Base-by-base conservation (phyloP, 164 flowering plant genomes). In the Buxus sempervirens region DNA sequence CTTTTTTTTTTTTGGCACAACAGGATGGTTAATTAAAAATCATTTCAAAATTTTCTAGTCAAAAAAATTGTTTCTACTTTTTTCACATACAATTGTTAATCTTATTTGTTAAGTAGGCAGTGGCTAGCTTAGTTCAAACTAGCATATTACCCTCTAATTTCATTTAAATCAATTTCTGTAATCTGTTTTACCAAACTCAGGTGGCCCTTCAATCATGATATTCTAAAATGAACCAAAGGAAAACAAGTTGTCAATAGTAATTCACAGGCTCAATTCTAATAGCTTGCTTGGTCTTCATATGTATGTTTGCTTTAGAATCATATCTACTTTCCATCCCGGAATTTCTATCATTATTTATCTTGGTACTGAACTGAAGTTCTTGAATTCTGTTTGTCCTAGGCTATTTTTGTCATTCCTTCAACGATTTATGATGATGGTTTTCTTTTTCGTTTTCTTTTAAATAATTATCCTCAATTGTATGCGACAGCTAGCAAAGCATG, bases 401-500 rank as follows among this genome's bases (percentile, higher is more conserved):
- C 13, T 15, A 45, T 15, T 45, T 45, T 45, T 45, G 12, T 45
- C 14, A 10, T 10, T 45, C 18, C 9, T 45, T 10, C 13, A 45
- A 15, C 18, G 16, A 45, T 10, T 45, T n/a, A n/a, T n/a, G n/a
- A n/a, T n/a, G n/a, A 1, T 5, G 27, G 25, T 38, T 53, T 24
- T 13, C 22, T 60, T 20, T 45, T 59, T 58, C 26, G 42, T 32
- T 67, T 42, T 26, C 25, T 26, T 53, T 56, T 38, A 7, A 7
- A 7, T 3, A 32, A 32, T 3, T 3, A 32, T 3, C 38, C n/a
- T n/a, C 3, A 32, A 32, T 32, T 32, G 18, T 71, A 38, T 62
- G 63, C 56, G 55, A 70, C 85, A 95, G 99, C 81, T 95, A 6
- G 99, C 99, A 41, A 95, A 92, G 78, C 87, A 90, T 19, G 95